Conservation (phyloP, 1,284 basidiomycete species). For the Austroboletus novae-zelandiae region DNA sequence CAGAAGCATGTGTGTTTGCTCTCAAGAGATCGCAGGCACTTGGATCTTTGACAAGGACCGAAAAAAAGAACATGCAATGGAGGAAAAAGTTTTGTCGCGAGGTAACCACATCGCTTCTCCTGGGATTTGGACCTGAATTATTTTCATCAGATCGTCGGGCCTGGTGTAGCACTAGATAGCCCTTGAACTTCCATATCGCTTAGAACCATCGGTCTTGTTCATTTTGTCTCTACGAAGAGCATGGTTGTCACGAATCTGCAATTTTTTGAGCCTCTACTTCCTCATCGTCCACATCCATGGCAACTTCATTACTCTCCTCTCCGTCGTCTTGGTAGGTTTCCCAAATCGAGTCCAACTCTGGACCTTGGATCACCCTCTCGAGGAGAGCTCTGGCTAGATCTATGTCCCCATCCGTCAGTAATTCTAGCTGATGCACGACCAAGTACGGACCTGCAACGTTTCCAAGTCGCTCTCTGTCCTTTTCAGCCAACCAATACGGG, state of each 20-base stretch:
- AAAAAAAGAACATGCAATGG: constrained; percentile 37
- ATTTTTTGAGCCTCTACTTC: constrained; percentile 32
- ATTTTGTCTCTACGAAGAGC: constrained; percentile 1
- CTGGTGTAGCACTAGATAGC: constrained; percentile 12
- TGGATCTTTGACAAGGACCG: constrained; percentile 27
- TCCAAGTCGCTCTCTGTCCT: constrained; percentile 46
- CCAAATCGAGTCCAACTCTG: constrained; percentile 71
- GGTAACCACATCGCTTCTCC: constrained; percentile 19
- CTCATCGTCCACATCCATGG: constrained; percentile 47
- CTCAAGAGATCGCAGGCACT: constrained; percentile 43
- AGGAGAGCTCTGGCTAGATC: constrained; percentile 68
- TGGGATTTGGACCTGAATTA: constrained; percentile 1
- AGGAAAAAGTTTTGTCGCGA: constrained; percentile 44
- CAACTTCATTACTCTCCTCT: constrained; percentile 45
- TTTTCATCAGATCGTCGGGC: constrained; percentile 20
- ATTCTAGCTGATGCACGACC: constrained; percentile 1
- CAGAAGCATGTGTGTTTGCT: constrained; percentile 54
- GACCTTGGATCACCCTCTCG: constrained; percentile 72
- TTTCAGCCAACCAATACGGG: constrained; percentile 56
- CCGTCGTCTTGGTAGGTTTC: constrained; percentile 57
- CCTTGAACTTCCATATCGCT: constrained; percentile 6
- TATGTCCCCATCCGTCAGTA: constrained; percentile 32
- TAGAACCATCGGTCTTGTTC: neutral
- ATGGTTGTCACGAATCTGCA: constrained; percentile 14
- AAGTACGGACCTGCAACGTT: constrained; percentile 50